Percentiles rank a stretch among this genome's conserved stretches.
These are phyloP conservation scores for Erodium maritimum DNA, from an alignment of 345 rosid genomes.

Conservation along the genomic window DNA sequence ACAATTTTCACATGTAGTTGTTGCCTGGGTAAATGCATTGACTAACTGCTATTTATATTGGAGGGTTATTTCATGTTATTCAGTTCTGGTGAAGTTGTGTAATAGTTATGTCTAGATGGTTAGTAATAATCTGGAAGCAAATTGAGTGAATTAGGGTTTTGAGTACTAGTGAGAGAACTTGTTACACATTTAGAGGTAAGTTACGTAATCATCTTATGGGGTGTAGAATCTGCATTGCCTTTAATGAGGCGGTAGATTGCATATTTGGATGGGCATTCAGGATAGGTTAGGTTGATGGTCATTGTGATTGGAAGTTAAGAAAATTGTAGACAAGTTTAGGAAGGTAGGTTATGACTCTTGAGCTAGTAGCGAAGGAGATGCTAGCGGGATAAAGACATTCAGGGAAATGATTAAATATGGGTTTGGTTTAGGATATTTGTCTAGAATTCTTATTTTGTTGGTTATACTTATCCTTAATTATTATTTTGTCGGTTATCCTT, in stretches of 20 bases:
- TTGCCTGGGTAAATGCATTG: not conserved
- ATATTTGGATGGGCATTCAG: not conserved
- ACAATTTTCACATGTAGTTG: not conserved
- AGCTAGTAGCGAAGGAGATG: not conserved
- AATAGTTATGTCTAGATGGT: not conserved
- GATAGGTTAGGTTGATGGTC: not conserved
- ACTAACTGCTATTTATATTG: not conserved
- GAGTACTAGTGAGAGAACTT: not conserved
- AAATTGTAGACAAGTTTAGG: not conserved
- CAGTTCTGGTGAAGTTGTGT: not conserved
- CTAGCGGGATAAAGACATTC: not conserved
- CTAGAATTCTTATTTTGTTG: not conserved
- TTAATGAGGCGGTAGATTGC: not conserved
- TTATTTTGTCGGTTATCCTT: not conserved
- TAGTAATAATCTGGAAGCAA: not conserved
- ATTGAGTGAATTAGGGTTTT: too few species aligned
- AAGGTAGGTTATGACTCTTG: not conserved
- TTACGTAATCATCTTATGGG: not conserved
- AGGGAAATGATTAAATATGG: not conserved
- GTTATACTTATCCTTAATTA: not conserved
- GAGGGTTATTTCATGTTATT: not conserved
- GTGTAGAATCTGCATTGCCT: not conserved
- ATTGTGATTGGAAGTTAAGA: not conserved
- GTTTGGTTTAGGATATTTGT: not conserved
- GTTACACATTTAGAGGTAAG: not conserved